phyloP scores from a whole-genome alignment of 768 basidiomycete species.

The Dacryopinax spathularia region DNA sequence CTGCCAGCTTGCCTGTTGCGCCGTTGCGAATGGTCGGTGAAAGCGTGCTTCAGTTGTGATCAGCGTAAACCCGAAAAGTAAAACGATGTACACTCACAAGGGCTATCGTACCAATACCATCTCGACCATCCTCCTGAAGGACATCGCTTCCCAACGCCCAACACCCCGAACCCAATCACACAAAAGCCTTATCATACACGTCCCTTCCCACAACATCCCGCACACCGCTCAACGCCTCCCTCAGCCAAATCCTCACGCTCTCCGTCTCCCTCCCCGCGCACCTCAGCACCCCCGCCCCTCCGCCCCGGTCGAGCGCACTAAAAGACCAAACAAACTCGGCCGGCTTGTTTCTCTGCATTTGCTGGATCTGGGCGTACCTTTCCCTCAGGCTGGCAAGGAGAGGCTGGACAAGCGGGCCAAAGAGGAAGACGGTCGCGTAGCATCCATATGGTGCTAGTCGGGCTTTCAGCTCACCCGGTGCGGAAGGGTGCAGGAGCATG shows the following conservation, averaged over 20 bases:
- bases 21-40: too few relatives aligned
- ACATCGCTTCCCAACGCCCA: neutral
- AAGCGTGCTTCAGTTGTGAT: too few relatives aligned
- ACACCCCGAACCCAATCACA: neutral
- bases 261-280: slow-evolving; percentile 68
- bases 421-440: slow-evolving; percentile 75
- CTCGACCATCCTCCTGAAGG: neutral
- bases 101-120: too few relatives aligned
- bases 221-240: slow-evolving; percentile 36
- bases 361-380: slow-evolving; percentile 40
- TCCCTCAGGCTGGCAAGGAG: slow-evolving; percentile 36
- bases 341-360: slow-evolving; percentile 45
- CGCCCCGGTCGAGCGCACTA: slow-evolving; percentile 38
- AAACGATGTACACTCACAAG: too few relatives aligned
- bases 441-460: slow-evolving; percentile 70
- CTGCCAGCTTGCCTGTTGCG: too few relatives aligned
- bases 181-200: slow-evolving; percentile 48
- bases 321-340: slow-evolving; percentile 69
- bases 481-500: slow-evolving; percentile 47
- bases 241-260: slow-evolving; percentile 55
- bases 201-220: slow-evolving; percentile 47
- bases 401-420: slow-evolving; percentile 45
- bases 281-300: slow-evolving; percentile 44
- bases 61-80: too few relatives aligned
- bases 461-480: slow-evolving; percentile 37